Base-by-base conservation (phyloP, 2,329 filamentous ascomycete genomes). In the Gyromitra esculenta region DNA sequence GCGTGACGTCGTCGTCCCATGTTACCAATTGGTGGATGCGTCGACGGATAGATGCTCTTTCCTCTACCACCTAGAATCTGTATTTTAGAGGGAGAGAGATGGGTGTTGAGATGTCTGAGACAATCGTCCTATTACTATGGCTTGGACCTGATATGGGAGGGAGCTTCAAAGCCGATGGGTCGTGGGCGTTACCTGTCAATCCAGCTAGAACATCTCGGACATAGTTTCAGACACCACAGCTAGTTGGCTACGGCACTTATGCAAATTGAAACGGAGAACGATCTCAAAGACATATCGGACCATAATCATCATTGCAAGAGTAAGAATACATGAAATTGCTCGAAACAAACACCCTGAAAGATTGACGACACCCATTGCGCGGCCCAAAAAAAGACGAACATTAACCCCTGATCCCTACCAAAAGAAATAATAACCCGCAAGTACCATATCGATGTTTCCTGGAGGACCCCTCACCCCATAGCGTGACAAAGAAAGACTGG, bases 331-430 rank as follows among this genome's bases (percentile, higher is more conserved):
- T 70, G 59, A 60, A 75, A 64, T 60, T 74, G 60, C 41, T 72
- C 59, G 64, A 69, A 75, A 71, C 59, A 70, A 70, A 41, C 15
- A 37, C 54, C 18, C 41, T 9, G n/a, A 35, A 75, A 63, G 18
- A 64, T 70, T 75, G 65, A 70, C 57, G 72, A 70, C 65, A 64
- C 59, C 25, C 60, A 66, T 74, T 77, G 45, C 59, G 71, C 75
- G 75, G 66, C 64, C 48, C 70, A 57, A 77, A 77, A 69, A 64
- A 70, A 56, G 62, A 57, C 37, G 59, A 66, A 74, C n/a, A 68
- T 63, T 64, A 77, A 65, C 57, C 70, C 71, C 71, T 74, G 70
- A 75, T 70, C 75, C 75, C 59, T 75, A 64, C 65, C 25, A 60
- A 50, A 66, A 56, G 62, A 54, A 57, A 62, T 54, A 45, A 45